Evolutionary conservation across 2,329 filamentous ascomycete species (phyloP), one percentile per base, ranked within the genome.

Genomic region (Colletotrichum plurivorum): DNA sequence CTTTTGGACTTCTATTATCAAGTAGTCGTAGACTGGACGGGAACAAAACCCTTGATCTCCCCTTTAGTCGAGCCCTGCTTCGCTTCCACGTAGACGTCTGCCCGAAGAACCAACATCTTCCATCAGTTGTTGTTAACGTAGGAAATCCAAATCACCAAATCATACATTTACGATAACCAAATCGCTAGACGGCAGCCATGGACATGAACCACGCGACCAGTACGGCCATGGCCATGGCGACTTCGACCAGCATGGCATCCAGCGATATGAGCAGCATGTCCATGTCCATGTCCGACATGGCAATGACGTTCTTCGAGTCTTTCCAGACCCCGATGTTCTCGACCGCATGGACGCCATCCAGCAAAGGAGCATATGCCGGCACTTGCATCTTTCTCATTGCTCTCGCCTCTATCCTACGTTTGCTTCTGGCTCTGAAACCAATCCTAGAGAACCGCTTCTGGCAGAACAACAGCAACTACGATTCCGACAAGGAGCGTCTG

Each of bases 321-420:
- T 82, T 79, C 53, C 73, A 75, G 58, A 88, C 86, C 2, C 78
- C 87, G 0, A 84, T 89, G 70, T 89, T 83, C 81, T 91, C 93
- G 12, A 78, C 81, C 18, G 78, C 84, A 60, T 98, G 95, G 94
- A 92, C 92, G 3, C 95, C 95, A 5, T 81, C 77, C 22, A 90
- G 83, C 45, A 83, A 86, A 4, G 93, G 92, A 73, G 83, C 87
- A 67, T 98, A 98, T 80, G 94, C 94, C 2, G 95, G 90, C 63
- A 97, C 94, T 27, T 97, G 95, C 84, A 93, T 98, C 78, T 98
- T 98, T 82, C 87, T 98, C 67, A 90, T 97, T 77, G 73, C 92
- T 43, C 89, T 98, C 60, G 91, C 90, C 69, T 84, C 91, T 69
- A 76, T 92, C 63, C 90, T 92, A 76, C 92, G 95, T 57, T 81